phyloP scores from a whole-genome alignment of 2,329 filamentous ascomycete species.

The Corniculantispora saksenae region DNA sequence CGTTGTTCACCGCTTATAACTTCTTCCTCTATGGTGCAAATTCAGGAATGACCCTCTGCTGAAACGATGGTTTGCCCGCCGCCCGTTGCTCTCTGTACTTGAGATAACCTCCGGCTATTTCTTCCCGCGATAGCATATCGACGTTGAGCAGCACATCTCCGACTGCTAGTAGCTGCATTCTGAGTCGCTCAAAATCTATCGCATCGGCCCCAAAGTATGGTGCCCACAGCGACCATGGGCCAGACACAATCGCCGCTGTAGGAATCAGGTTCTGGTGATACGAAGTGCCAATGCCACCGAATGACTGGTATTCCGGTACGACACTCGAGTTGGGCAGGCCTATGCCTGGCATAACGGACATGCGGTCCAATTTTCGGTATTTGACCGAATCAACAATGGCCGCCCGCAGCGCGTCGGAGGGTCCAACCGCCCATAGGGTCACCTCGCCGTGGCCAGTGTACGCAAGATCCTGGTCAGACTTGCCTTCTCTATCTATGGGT shows the following conservation, averaged over 20 bases:
- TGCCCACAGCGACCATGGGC: slow-evolving; percentile 8
- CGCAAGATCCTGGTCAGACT: background rate
- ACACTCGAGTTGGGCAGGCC: background rate
- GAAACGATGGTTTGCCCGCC: background rate
- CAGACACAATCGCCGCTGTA: background rate
- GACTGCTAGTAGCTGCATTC: background rate
- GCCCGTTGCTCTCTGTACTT: background rate
- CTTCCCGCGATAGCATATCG: background rate
- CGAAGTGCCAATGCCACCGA: background rate
- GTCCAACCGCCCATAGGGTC: background rate
- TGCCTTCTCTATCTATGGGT: background rate
- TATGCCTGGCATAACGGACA: background rate
- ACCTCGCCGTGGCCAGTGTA: slow-evolving; percentile 1
- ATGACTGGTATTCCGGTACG: background rate
- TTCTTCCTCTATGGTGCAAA: background rate
- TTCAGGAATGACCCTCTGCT: background rate
- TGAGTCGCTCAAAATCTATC: background rate
- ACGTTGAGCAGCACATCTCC: background rate
- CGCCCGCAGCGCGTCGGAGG: background rate
- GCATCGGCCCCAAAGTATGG: slow-evolving; percentile 5
- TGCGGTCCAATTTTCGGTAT: background rate
- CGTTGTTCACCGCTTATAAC: no score
- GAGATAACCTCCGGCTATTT: slow-evolving; percentile 2
- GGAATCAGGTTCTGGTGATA: background rate
- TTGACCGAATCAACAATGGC: background rate